Evolutionary conservation across 2,329 filamentous ascomycete genomes (phyloP).

Genomic region (Trichoderma arundinaceum): DNA sequence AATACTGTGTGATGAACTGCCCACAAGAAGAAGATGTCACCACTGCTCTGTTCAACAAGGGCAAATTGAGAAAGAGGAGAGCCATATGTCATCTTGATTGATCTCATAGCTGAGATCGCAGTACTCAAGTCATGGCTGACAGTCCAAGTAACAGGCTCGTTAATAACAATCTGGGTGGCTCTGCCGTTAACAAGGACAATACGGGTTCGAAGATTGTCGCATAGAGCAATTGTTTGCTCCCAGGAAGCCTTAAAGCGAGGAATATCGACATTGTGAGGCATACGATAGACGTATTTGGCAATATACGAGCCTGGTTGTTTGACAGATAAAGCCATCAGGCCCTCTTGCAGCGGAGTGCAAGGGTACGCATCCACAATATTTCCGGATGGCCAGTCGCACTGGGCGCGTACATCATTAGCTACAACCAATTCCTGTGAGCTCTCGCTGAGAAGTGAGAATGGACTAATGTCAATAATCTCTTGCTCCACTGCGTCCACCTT

Average conservation of each 20-base stretch:
- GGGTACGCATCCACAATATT: constrained; percentile 46
- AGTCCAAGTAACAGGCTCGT: constrained; percentile 22
- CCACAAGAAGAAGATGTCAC: constrained; percentile 33
- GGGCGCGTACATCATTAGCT: not conserved
- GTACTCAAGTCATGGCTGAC: not conserved
- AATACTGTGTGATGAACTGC: constrained; percentile 38
- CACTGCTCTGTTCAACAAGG: constrained; percentile 6
- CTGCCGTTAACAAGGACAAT: constrained; percentile 27
- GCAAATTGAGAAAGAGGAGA: constrained; percentile 21
- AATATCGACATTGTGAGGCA: constrained; percentile 35
- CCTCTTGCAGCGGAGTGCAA: constrained; percentile 49
- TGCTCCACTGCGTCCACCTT: not conserved
- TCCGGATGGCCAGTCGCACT: not conserved
- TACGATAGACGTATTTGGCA: constrained; percentile 38
- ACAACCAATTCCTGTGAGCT: not conserved
- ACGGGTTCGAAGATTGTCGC: constrained; percentile 33
- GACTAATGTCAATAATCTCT: not conserved
- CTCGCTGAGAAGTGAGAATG: constrained; percentile 19
- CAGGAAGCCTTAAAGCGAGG: constrained; percentile 40
- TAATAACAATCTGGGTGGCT: constrained; percentile 30
- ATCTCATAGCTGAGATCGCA: not conserved
- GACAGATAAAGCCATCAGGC: constrained; percentile 45
- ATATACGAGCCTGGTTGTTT: constrained; percentile 46
- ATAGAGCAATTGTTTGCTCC: constrained; percentile 30
- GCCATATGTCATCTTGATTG: constrained; percentile 26